phyloP scores from a whole-genome alignment of 1,139 yeast species.

The Diutina rugosa region DNA sequence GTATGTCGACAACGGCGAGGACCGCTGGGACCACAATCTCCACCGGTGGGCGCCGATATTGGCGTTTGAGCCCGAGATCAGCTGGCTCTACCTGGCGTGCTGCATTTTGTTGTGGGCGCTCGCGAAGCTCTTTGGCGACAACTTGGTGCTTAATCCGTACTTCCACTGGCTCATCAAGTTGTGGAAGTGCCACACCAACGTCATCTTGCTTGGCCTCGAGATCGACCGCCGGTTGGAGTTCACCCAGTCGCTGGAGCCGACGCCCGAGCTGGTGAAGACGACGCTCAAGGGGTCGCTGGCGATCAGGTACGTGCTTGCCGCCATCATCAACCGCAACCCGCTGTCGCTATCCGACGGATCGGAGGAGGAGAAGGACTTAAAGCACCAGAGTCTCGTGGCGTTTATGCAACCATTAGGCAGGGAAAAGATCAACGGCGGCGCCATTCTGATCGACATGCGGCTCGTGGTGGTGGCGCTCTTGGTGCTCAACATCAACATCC shows the following conservation, averaged over 20 bases:
- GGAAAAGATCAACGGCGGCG: conserved; percentile 40
- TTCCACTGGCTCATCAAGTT: conserved; percentile 38
- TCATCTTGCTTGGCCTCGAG: conserved; percentile 44
- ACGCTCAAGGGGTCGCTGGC: conserved; percentile 54
- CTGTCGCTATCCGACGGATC: conserved; percentile 8
- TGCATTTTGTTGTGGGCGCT: background rate
- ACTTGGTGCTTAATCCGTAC: conserved; percentile 46
- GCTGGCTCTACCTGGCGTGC: background rate
- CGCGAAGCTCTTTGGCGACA: conserved; percentile 10
- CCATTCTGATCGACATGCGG: conserved; percentile 43
- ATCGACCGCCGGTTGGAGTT: conserved; percentile 49
- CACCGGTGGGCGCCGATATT: background rate
- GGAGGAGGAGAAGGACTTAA: conserved; percentile 33
- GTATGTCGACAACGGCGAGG: background rate
- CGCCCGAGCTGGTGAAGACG: conserved; percentile 39
- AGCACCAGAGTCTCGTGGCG: conserved; percentile 39
- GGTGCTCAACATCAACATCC: conserved; percentile 14
- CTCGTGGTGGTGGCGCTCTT: conserved; percentile 17
- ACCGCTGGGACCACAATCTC: background rate
- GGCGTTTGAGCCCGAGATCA: background rate
- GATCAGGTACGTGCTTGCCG: conserved; percentile 45
- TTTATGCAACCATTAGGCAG: conserved; percentile 54
- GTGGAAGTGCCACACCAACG: conserved; percentile 54
- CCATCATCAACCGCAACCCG: conserved; percentile 32
- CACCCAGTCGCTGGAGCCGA: conserved; percentile 10